A percentile compares a stretch with the other conserved stretches of the same genome.
phyloP scores from a whole-genome alignment of 2,329 filamentous ascomycete species.

The Meredithiella fracta region DNA sequence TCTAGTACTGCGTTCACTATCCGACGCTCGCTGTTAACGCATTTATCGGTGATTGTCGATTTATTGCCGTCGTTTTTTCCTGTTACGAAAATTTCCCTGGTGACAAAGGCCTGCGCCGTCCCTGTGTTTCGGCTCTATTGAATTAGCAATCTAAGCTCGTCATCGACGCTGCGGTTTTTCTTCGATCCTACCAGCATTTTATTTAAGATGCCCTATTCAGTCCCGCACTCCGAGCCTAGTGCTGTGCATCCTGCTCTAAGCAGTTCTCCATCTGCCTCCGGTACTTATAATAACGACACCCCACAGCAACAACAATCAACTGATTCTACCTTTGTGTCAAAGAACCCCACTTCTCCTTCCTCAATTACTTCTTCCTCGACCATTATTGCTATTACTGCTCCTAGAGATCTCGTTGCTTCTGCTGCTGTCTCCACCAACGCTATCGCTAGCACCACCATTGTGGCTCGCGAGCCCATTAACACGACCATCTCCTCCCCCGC shows the following conservation, averaged over 20 bases:
- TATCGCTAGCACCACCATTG: not conserved
- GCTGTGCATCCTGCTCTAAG: slow-evolving; percentile 35
- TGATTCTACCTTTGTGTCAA: slow-evolving; percentile 5
- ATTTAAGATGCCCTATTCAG: slow-evolving; percentile 5
- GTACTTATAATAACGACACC: slow-evolving; percentile 19
- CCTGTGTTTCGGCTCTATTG: not conserved
- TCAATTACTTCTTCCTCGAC: slow-evolving; percentile 15
- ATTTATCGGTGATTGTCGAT: not conserved
- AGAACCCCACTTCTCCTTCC: slow-evolving; percentile 15
- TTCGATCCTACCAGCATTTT: slow-evolving; percentile 2
- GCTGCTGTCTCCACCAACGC: not conserved
- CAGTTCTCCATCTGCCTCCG: slow-evolving; percentile 18
- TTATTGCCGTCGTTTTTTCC: not conserved
- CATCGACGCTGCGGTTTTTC: slow-evolving; percentile 1
- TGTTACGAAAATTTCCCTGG: not conserved
- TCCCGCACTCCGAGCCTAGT: slow-evolving; percentile 6
- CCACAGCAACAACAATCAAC: not conserved
- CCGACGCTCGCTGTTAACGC: not conserved
- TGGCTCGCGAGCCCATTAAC: slow-evolving; percentile 2
- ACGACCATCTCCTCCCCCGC: slow-evolving; percentile 13
- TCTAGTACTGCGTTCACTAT: not conserved
- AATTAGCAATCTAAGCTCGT: not conserved
- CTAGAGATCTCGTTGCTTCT: slow-evolving; percentile 15
- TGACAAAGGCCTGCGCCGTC: not conserved
- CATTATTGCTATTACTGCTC: slow-evolving; percentile 13